A percentile compares a stretch with the other conserved stretches of the same genome.
These are phyloP conservation scores for Blastomyces silverae DNA, from an alignment of 2,329 filamentous ascomycete genomes.

Conservation along the genomic window DNA sequence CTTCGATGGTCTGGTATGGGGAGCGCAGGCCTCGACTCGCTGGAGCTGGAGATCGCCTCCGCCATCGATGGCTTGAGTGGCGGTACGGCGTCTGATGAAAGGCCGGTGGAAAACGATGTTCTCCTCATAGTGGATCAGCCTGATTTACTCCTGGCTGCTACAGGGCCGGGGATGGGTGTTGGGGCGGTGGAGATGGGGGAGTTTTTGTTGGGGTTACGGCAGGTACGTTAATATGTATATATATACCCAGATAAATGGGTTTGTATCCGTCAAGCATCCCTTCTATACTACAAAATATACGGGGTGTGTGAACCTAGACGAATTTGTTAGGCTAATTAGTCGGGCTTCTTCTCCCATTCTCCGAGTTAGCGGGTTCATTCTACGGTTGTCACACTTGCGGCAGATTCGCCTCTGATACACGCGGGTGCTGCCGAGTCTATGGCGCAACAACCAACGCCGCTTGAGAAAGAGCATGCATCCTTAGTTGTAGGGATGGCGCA, in stretches of 20 bases:
- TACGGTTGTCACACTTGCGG: conserved; percentile 61
- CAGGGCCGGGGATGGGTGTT: conserved; percentile 43
- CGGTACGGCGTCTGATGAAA: conserved; percentile 18
- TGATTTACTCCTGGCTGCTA: conserved; percentile 58
- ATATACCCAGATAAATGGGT: background rate
- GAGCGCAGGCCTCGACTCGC: conserved; percentile 29
- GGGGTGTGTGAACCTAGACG: background rate
- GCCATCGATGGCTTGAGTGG: conserved; percentile 30
- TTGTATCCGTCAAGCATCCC: conserved; percentile 14
- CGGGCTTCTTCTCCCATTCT: background rate
- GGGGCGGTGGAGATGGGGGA: conserved; percentile 46
- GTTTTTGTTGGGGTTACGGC: conserved; percentile 53
- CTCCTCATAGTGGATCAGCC: conserved; percentile 61
- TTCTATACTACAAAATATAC: background rate
- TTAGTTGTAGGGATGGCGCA: conserved; percentile 68
- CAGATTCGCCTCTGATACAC: conserved; percentile 64
- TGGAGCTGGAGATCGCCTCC: conserved; percentile 33
- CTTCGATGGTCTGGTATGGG: conserved; percentile 18
- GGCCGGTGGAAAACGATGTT: conserved; percentile 30
- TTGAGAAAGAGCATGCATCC: conserved; percentile 66
- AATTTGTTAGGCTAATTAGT: background rate
- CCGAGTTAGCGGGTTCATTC: conserved; percentile 53
- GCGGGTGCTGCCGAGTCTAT: conserved; percentile 25
- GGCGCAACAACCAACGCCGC: conserved; percentile 49
- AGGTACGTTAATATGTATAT: conserved; percentile 46